Base-by-base conservation (phyloP, 2,329 filamentous ascomycete species). In the Xylariomycetidae sp. region DNA sequence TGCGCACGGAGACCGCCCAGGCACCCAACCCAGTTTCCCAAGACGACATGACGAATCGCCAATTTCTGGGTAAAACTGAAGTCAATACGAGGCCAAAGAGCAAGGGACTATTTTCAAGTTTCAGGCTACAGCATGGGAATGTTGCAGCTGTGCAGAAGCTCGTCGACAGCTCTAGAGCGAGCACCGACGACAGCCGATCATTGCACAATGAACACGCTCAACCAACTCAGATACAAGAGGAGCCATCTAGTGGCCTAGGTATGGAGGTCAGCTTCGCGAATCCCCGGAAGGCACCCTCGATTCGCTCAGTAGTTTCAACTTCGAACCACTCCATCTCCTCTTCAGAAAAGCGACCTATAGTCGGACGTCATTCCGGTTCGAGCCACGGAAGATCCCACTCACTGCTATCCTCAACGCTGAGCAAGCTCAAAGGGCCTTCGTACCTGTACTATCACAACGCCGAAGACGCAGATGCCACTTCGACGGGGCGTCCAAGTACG, bases 351-450 rank as follows among this genome's bases (percentile, higher is more conserved):
- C 33, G 47, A 9, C 41, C 38, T 15, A 45, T 40, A 2, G 36
- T 35, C 15, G 33, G 37, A 32, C 51, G 46, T 2, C 38, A 44
- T 33, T 47, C 50, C 12, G 30, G 42, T 16, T 49, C 51, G 3
- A 44, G 41, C 9, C 53, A 55, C 28, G 49, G 42, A 3, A 52
- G 54, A 28, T 57, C 52, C 18, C 51, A 55, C 36, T 57, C 54
- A 16, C 34, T 57, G 27, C 47, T 57, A 16, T 45, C 54, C 6
- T 54, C 50, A 11, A 55, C 52, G 5, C 34, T 53, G 22, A 55
- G 40, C 26, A 55, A 51, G 26, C 37, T 57, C 9, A 51, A 50
- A 29, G 54, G 54, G 4, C 52, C 53, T n/a, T 56, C 54, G 10
- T 57, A 57, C 33, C 44, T 57, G 4, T 54, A 55, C 27, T 49